Conservation (phyloP, 495 filamentous ascomycete species). For the Cercophora scortea region DNA sequence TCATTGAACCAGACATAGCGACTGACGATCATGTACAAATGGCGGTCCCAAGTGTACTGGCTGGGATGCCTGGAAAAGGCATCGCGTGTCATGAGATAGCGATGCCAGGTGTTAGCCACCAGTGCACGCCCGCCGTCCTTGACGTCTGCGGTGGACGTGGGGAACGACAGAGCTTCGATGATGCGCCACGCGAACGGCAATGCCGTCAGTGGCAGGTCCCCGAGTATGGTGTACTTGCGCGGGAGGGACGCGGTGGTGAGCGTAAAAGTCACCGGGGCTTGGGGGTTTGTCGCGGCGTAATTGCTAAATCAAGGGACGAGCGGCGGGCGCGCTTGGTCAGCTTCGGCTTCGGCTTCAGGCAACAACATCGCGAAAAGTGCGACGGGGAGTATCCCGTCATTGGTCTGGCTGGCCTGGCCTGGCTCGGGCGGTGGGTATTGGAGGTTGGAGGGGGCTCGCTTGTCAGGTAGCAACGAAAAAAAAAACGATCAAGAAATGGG, state of each 20-base stretch:
- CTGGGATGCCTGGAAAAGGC: conserved; percentile 30
- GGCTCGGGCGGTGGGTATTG: neutral
- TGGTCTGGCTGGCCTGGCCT: too few relatives aligned
- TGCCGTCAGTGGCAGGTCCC: conserved; percentile 30
- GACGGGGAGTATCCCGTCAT: too few relatives aligned
- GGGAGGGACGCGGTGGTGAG: conserved; percentile 27
- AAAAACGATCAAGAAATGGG: neutral
- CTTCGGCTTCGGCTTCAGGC: neutral
- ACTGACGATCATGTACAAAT: conserved; percentile 33
- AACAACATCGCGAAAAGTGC: too few relatives aligned
- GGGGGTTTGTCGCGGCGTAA: conserved; percentile 20
- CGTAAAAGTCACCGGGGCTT: conserved; percentile 26
- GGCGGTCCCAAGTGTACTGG: conserved; percentile 37
- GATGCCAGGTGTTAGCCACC: conserved; percentile 26
- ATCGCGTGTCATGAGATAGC: conserved; percentile 25
- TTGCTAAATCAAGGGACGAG: conserved; percentile 7
- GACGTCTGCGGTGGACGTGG: conserved; percentile 12
- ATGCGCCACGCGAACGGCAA: conserved; percentile 32
- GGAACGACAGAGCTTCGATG: conserved; percentile 23
- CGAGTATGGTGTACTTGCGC: conserved; percentile 33
- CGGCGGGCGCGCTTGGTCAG: neutral
- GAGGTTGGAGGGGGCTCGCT: too few relatives aligned
- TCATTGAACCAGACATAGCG: conserved; percentile 40
- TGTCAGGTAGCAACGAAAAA: too few relatives aligned
- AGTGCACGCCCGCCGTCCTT: conserved; percentile 20